Evolutionary conservation across 768 basidiomycete genomes (phyloP).

Genomic region (Termitomyces sp.): DNA sequence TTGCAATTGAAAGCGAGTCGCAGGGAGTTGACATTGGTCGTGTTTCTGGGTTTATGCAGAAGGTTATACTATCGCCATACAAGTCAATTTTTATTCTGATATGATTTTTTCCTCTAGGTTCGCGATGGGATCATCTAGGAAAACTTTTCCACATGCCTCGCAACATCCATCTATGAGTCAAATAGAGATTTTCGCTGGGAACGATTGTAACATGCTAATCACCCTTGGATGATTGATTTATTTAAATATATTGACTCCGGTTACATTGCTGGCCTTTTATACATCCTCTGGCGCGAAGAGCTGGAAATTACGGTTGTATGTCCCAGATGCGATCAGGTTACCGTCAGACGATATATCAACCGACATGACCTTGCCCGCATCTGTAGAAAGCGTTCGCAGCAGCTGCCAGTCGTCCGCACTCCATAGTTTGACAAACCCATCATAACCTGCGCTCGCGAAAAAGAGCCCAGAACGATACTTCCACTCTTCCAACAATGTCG

Average conservation of each 20-base stretch:
- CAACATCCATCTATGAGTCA: background rate
- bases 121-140: constrained; percentile 54
- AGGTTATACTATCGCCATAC: constrained; percentile 34
- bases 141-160: background rate
- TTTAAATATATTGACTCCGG: constrained; percentile 2
- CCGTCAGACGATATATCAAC: constrained; percentile 87
- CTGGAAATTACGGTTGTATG: constrained; percentile 93
- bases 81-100: background rate
- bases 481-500: constrained; percentile 57
- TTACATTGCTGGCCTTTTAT: constrained; percentile 15
- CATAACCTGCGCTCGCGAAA: constrained; percentile 91
- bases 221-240: constrained; percentile 9
- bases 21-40: constrained; percentile 78
- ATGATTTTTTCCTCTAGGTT: constrained; percentile 31
- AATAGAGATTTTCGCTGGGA: constrained; percentile 11
- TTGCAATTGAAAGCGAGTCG: constrained; percentile 85
- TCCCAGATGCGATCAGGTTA: constrained; percentile 80
- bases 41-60: constrained; percentile 89
- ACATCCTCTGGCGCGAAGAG: constrained; percentile 78
- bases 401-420: constrained; percentile 98
- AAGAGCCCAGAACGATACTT: constrained; percentile 85
- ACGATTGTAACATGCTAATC: constrained; percentile 27
- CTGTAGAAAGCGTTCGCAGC: constrained; percentile 81
- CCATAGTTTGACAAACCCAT: constrained; percentile 95
- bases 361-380: constrained; percentile 98